A percentile compares a stretch with the other conserved stretches of the same genome.
These are phyloP conservation scores for Balamuthia mandrillaris DNA, from an alignment of 208 protist genomes.

Conservation along the genomic window DNA sequence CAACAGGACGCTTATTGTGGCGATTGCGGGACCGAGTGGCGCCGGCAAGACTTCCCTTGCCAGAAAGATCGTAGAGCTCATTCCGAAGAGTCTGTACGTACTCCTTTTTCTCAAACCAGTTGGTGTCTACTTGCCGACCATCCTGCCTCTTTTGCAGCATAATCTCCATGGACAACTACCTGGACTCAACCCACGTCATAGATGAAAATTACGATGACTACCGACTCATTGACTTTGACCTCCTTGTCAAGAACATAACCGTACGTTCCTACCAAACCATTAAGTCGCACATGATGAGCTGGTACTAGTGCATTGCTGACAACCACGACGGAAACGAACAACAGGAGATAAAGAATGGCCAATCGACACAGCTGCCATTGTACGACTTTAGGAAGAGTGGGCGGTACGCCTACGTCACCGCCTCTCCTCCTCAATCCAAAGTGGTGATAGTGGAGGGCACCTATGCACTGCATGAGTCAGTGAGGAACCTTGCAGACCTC, in stretches of 20 bases:
- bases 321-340: background rate
- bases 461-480: conserved; percentile 46
- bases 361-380: conserved; percentile 42
- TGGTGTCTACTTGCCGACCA: background rate
- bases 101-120: background rate
- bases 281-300: background rate
- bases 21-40: conserved; percentile 44
- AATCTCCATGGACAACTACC: conserved; percentile 61
- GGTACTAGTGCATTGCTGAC: background rate
- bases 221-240: conserved; percentile 52
- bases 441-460: conserved; percentile 53
- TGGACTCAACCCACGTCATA: conserved; percentile 50
- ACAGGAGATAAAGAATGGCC: background rate
- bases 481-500: conserved; percentile 42
- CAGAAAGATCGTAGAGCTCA: conserved; percentile 49
- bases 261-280: background rate
- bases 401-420: conserved; percentile 39
- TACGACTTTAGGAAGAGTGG: conserved; percentile 51
- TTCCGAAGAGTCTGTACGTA: conserved; percentile 52
- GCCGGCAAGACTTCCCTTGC: conserved; percentile 46
- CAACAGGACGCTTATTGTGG: background rate
- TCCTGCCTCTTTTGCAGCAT: background rate
- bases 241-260: conserved; percentile 51
- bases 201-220: conserved; percentile 65
- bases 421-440: conserved; percentile 44